phyloP scores from a whole-genome alignment of 139 green algal genomes.

The Auxenochlorella protothecoides region DNA sequence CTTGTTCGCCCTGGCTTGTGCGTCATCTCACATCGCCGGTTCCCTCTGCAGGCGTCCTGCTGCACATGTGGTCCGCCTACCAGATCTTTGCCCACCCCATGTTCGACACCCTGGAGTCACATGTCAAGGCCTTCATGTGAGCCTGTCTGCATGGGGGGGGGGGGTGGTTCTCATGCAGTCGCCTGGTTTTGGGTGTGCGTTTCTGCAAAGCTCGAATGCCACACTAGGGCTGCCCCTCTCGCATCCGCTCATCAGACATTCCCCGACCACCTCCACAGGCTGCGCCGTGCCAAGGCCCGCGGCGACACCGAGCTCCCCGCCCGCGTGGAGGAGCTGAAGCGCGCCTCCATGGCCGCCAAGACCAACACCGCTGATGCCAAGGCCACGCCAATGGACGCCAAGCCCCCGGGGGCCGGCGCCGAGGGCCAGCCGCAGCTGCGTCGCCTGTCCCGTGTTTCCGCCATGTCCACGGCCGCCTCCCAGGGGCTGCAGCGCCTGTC shows the following conservation, averaged over 20 bases:
- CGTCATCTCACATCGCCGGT: too few relatives aligned
- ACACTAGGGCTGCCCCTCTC: too few relatives aligned
- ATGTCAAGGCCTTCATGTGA: not conserved
- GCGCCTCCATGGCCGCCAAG: not conserved
- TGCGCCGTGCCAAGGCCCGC: not conserved
- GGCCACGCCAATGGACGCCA: not conserved
- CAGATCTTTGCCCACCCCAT: conserved; percentile 9
- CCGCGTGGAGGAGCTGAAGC: not conserved
- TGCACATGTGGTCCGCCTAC: not conserved
- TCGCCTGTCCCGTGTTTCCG: not conserved
- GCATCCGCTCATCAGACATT: too few relatives aligned
- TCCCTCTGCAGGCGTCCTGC: not conserved
- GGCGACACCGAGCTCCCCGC: not conserved
- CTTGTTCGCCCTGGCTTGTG: too few relatives aligned
- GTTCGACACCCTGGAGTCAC: not conserved
- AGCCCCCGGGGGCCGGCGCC: not conserved
- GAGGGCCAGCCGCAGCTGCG: not conserved
- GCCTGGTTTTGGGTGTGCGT: too few relatives aligned
- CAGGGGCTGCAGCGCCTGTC: not conserved
- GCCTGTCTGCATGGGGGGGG: not conserved
- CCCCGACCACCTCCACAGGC: not conserved
- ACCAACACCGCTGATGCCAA: not conserved
- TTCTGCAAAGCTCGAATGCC: too few relatives aligned
- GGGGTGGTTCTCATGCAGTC: not conserved
- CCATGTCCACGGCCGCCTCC: not conserved